Conservation (phyloP, 352 stramenopile genomes). For the Pythium aristosporum region DNA sequence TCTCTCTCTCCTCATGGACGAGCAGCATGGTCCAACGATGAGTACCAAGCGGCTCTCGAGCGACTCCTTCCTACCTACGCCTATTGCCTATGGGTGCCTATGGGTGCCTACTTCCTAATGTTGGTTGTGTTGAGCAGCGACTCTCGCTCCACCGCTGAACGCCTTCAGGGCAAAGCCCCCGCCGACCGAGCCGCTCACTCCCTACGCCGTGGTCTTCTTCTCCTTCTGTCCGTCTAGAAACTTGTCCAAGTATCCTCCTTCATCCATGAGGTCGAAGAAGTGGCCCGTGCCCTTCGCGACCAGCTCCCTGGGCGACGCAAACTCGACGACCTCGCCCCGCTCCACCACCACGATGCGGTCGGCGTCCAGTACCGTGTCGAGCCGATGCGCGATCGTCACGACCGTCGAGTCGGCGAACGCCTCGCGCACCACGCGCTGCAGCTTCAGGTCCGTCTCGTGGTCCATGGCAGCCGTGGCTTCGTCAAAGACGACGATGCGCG, state of each 20-base stretch:
- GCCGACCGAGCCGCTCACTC: too few relatives aligned
- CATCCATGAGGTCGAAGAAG: slow-evolving; percentile 45
- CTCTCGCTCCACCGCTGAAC: too few relatives aligned
- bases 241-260: slow-evolving; percentile 39
- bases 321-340: slow-evolving; percentile 74
- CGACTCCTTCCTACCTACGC: too few relatives aligned
- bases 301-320: slow-evolving; percentile 73
- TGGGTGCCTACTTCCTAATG: too few relatives aligned
- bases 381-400: slow-evolving; percentile 80
- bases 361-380: slow-evolving; percentile 2
- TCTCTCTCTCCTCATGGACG: too few relatives aligned
- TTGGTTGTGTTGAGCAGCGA: too few relatives aligned
- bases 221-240: not conserved
- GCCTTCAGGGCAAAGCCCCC: too few relatives aligned
- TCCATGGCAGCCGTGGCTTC: slow-evolving; percentile 75
- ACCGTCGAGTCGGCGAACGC: slow-evolving; percentile 90
- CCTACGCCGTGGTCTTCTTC: too few relatives aligned
- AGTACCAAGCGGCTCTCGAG: too few relatives aligned
- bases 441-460: slow-evolving; percentile 50
- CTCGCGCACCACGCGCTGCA: slow-evolving; percentile 72
- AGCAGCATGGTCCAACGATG: too few relatives aligned
- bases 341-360: slow-evolving; percentile 33
- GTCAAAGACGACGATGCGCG: slow-evolving; percentile 69
- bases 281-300: slow-evolving; percentile 32
- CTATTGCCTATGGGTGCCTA: too few relatives aligned